Evolutionary conservation across 768 basidiomycete species (phyloP).

Genomic region (Harrya chromipes): DNA sequence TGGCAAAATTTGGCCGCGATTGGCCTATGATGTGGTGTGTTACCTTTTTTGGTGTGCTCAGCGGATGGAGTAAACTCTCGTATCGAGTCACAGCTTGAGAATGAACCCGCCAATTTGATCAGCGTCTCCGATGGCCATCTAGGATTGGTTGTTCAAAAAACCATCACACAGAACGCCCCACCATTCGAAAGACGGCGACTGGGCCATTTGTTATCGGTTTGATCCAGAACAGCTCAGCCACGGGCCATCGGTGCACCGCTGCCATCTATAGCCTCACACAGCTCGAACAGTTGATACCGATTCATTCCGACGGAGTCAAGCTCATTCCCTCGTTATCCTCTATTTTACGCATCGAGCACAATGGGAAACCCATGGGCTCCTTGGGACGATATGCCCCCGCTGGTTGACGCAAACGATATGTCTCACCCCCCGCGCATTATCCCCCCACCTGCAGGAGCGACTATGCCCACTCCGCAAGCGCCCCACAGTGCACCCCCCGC

Average conservation of each 20-base stretch:
- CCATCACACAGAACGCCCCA: too few species aligned
- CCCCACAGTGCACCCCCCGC: conserved; percentile 8
- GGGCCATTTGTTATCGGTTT: too few species aligned
- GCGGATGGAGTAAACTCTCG: too few species aligned
- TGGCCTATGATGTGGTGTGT: too few species aligned
- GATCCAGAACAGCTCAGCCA: too few species aligned
- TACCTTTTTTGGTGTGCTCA: too few species aligned
- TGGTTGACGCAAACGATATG: conserved; percentile 20
- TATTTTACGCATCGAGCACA: conserved; percentile 6
- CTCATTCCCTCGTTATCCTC: neutral
- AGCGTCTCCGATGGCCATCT: too few species aligned
- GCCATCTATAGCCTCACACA: conserved; percentile 17
- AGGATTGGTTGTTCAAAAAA: too few species aligned
- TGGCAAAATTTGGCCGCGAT: too few species aligned
- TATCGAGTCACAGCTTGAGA: too few species aligned
- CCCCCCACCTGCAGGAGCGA: conserved; percentile 25
- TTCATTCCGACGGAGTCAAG: conserved; percentile 15
- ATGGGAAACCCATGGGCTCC: conserved; percentile 10
- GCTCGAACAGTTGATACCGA: conserved; percentile 12
- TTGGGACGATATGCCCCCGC: conserved; percentile 26
- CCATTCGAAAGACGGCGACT: too few species aligned
- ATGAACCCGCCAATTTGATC: too few species aligned
- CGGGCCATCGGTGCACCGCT: neutral
- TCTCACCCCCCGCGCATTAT: conserved; percentile 11
- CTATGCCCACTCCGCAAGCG: conserved; percentile 8